These are phyloP conservation scores for Beauveria sp. DNA, from an alignment of 2,329 filamentous ascomycete genomes.

Conservation along the genomic window DNA sequence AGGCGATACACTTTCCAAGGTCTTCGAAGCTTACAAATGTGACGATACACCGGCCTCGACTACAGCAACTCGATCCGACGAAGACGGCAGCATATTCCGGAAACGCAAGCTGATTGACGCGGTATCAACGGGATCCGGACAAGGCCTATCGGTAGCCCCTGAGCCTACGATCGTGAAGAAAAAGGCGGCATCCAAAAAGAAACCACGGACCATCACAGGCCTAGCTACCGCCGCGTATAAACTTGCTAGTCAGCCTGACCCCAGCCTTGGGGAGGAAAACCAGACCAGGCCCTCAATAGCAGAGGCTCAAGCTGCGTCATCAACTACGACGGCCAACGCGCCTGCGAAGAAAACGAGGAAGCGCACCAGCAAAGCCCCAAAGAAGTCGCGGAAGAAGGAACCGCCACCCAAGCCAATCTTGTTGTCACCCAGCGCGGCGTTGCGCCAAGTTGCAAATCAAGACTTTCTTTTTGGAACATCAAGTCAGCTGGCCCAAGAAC, in stretches of 20 bases:
- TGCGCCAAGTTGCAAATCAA: slow-evolving; percentile 58
- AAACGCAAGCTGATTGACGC: slow-evolving; percentile 52
- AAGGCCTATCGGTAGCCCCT: slow-evolving; percentile 13
- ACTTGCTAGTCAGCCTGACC: slow-evolving; percentile 24
- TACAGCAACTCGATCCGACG: slow-evolving; percentile 17
- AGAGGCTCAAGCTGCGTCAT: background rate
- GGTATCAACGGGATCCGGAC: slow-evolving; percentile 25
- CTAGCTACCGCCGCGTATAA: slow-evolving; percentile 65
- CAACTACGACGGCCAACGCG: background rate
- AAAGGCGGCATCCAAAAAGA: slow-evolving; percentile 54
- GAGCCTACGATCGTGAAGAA: slow-evolving; percentile 31
- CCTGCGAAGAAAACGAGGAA: slow-evolving; percentile 15
- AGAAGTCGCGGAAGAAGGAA: slow-evolving; percentile 32
- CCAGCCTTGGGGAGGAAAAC: slow-evolving; percentile 12
- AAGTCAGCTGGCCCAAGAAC: slow-evolving; percentile 69
- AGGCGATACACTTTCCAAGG: slow-evolving; percentile 33
- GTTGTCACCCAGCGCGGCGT: slow-evolving; percentile 61
- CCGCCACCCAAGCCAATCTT: slow-evolving; percentile 41
- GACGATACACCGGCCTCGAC: slow-evolving; percentile 16
- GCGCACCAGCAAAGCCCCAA: slow-evolving; percentile 27
- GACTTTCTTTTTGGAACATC: slow-evolving; percentile 81
- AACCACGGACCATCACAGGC: slow-evolving; percentile 69
- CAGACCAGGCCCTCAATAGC: background rate
- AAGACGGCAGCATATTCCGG: slow-evolving; percentile 30
- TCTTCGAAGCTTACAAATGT: slow-evolving; percentile 37